phyloP scores from a whole-genome alignment of 2,329 filamentous ascomycete species.

The Diaporthe citriasiana region DNA sequence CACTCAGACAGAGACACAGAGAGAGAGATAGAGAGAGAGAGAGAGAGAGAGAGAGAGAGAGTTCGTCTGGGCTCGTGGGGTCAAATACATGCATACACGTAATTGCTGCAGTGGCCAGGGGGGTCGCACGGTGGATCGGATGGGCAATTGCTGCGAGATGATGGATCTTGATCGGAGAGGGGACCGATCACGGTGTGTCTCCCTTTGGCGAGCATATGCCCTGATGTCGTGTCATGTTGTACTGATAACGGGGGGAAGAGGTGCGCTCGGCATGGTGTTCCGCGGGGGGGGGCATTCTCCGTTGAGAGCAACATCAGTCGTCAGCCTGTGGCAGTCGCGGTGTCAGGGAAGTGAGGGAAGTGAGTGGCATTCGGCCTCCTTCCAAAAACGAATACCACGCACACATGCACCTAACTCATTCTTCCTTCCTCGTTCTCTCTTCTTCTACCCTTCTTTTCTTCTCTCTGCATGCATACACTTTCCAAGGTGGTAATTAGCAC shows the following conservation, averaged over 20 bases:
- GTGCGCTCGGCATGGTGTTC: slow-evolving; percentile 9
- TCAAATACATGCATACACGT: background rate
- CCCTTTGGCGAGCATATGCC: background rate
- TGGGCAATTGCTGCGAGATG: slow-evolving; percentile 15
- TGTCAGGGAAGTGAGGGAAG: background rate
- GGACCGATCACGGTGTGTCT: slow-evolving; percentile 26
- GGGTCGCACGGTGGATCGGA: slow-evolving; percentile 11
- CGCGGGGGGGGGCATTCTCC: slow-evolving; percentile 7
- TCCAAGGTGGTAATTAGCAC: background rate
- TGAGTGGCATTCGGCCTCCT: background rate
- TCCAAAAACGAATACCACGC: slow-evolving; percentile 1
- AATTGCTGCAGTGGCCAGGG: slow-evolving; percentile 1
- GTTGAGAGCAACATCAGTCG: background rate
- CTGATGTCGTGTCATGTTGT: slow-evolving; percentile 18
- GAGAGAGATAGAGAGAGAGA: background rate
- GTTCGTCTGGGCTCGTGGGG: slow-evolving; percentile 18
- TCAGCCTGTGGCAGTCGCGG: slow-evolving; percentile 11
- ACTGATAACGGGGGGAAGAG: background rate
- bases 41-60: background rate
- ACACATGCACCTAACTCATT: background rate
- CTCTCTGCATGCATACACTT: background rate
- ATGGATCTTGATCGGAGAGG: slow-evolving; percentile 33
- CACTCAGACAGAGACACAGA: background rate
- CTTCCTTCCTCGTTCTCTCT: background rate
- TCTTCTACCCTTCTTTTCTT: background rate